Conservation (phyloP, 192 early-diverging fungal genomes). For the Coemansia sp. region DNA sequence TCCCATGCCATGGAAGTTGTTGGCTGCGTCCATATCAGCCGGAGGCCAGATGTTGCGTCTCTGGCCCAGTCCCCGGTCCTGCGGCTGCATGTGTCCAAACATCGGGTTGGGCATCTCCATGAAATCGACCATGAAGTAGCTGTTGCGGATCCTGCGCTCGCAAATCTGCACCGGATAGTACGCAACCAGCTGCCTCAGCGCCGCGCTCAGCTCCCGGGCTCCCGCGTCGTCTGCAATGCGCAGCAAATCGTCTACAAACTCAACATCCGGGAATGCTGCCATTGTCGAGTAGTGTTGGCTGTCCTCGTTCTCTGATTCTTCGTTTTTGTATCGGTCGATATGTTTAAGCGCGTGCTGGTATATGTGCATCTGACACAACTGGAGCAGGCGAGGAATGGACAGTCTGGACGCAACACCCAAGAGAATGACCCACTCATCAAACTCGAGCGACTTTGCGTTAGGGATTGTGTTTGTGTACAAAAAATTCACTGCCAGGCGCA, state of each 20-base stretch:
- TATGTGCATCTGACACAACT: slow-evolving; percentile 40
- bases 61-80: background rate
- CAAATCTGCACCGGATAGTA: slow-evolving; percentile 37
- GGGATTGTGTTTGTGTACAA: slow-evolving; percentile 32
- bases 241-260: slow-evolving; percentile 18
- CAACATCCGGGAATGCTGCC: slow-evolving; percentile 20
- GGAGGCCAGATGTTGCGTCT: background rate
- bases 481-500: slow-evolving; percentile 42
- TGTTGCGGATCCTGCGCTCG: slow-evolving; percentile 34
- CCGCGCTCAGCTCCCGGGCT: slow-evolving; percentile 27
- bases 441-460: slow-evolving; percentile 6
- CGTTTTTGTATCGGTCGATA: background rate
- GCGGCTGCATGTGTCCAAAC: background rate
- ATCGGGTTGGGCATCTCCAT: background rate
- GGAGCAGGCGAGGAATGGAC: slow-evolving; percentile 34
- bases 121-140: slow-evolving; percentile 11
- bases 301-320: background rate
- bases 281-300: slow-evolving; percentile 2
- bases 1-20: slow-evolving; percentile 4
- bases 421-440: slow-evolving; percentile 37
- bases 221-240: slow-evolving; percentile 31
- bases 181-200: slow-evolving; percentile 25
- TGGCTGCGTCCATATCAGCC: background rate
- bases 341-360: slow-evolving; percentile 8
- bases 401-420: slow-evolving; percentile 40